Percentiles rank a stretch among this genome's conserved stretches.
These are phyloP conservation scores for Rosa rugosa DNA, from an alignment of 306 rosid species.

Conservation along the genomic window DNA sequence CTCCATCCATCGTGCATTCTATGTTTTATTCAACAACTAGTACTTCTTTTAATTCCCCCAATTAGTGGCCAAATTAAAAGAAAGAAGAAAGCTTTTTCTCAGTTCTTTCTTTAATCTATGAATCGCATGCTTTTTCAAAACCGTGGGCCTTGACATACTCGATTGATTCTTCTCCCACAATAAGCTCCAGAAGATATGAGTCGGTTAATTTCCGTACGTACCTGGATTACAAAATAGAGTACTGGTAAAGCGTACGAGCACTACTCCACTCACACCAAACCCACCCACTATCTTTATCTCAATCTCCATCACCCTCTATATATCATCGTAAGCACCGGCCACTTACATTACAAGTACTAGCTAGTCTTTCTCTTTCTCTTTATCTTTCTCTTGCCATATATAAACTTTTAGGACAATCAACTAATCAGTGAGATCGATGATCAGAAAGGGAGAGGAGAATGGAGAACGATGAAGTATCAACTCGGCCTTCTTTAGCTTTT, in stretches of 20 bases:
- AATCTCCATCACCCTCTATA: not conserved
- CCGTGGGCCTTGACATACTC: not conserved
- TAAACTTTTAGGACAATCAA: not conserved
- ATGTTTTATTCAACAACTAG: not conserved
- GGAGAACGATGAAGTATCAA: not conserved
- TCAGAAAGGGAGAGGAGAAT: slow-evolving; percentile 5
- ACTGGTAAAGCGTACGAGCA: slow-evolving; percentile 15
- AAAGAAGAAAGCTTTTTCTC: not conserved
- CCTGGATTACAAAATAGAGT: slow-evolving; percentile 1
- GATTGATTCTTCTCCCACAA: not conserved
- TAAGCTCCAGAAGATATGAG: not conserved
- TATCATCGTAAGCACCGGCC: not conserved
- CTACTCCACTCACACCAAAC: slow-evolving; percentile 7
- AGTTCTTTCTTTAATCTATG: not conserved
- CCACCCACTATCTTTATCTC: slow-evolving; percentile 7
- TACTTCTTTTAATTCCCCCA: not conserved
- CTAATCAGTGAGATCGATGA: not conserved
- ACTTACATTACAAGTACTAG: not conserved
- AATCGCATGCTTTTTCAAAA: not conserved
- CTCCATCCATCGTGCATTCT: not conserved
- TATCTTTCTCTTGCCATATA: not conserved
- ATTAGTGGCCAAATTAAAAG: slow-evolving; percentile 6
- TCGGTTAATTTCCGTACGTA: slow-evolving; percentile 14
- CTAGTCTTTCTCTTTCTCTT: not conserved
- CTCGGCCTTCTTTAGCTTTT: slow-evolving; percentile 40